These are phyloP conservation scores for Oenanthe sinensis DNA, from an alignment of 129 eudicot species.

Conservation along the genomic window DNA sequence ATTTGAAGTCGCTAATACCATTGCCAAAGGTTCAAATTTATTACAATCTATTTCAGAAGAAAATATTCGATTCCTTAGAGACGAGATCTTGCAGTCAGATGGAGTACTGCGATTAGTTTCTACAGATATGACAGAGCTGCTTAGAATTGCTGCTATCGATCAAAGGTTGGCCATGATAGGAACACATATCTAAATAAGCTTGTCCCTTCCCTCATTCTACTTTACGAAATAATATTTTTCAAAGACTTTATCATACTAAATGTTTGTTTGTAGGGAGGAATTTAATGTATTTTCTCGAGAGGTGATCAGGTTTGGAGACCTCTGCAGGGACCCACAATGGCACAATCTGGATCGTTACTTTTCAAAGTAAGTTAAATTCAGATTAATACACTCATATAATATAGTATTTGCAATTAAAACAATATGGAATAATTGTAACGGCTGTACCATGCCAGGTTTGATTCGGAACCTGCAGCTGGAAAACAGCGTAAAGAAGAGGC, in stretches of 20 bases:
- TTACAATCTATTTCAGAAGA: constrained; percentile 87
- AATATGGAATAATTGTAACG: constrained; percentile 11
- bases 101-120: constrained; percentile 84
- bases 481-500: constrained; percentile 66
- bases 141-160: constrained; percentile 83
- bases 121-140: constrained; percentile 63
- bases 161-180: constrained; percentile 48
- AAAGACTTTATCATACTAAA: neutral
- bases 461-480: constrained; percentile 34
- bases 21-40: constrained; percentile 70
- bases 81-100: constrained; percentile 70
- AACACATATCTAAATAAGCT: neutral
- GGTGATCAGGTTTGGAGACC: constrained; percentile 87
- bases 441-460: constrained; percentile 52
- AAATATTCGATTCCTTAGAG: constrained; percentile 50
- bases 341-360: constrained; percentile 82
- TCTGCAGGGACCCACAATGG: constrained; percentile 94
- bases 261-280: constrained; percentile 50
- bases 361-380: constrained; percentile 42
- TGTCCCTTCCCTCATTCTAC: neutral
- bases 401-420: constrained; percentile 1
- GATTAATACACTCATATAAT: constrained; percentile 1
- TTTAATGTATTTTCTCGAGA: constrained; percentile 76
- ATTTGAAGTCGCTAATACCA: constrained; percentile 92
- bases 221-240: neutral